These are phyloP conservation scores for Fusarium nematophilum DNA, from an alignment of 2,329 filamentous ascomycete species.

Conservation along the genomic window DNA sequence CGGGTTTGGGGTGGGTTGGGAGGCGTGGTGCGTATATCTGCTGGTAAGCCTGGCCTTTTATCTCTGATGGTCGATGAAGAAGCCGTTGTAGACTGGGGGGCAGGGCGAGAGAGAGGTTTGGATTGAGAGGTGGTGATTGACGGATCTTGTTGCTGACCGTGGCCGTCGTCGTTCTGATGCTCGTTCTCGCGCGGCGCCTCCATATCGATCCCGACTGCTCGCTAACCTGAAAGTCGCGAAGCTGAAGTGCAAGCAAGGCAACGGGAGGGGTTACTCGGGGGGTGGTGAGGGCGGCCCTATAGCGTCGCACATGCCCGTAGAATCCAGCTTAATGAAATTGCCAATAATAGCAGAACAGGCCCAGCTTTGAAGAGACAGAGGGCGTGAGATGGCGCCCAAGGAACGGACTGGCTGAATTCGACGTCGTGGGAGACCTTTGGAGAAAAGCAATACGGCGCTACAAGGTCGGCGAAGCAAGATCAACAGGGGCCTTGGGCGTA, in stretches of 20 bases:
- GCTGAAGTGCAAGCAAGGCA: constrained; percentile 8
- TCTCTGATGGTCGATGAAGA: constrained; percentile 26
- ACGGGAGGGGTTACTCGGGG: constrained; percentile 18
- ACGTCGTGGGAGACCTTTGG: constrained; percentile 20
- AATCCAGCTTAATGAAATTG: constrained; percentile 1
- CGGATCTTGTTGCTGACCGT: constrained; percentile 12
- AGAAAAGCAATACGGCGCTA: constrained; percentile 4
- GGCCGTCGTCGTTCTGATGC: constrained; percentile 10
- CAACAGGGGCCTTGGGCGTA: constrained; percentile 14
- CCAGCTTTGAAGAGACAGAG: background rate
- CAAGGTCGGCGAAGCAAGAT: constrained; percentile 20
- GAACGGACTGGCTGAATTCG: background rate
- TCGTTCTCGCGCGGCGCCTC: constrained; percentile 33
- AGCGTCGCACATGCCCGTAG: constrained; percentile 38
- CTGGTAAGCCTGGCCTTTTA: background rate
- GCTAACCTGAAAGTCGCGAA: constrained; percentile 33
- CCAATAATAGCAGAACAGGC: background rate
- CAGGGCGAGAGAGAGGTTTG: constrained; percentile 3
- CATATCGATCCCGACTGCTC: constrained; percentile 34
- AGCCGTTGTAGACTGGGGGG: constrained; percentile 23
- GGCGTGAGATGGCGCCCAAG: background rate
- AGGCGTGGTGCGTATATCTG: constrained; percentile 12
- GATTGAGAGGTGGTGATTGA: background rate
- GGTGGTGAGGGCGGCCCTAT: constrained; percentile 21
- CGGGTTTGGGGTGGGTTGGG: constrained; percentile 17